phyloP scores from a whole-genome alignment of 768 basidiomycete species.

The Rhodotorula sphaerocarpa region DNA sequence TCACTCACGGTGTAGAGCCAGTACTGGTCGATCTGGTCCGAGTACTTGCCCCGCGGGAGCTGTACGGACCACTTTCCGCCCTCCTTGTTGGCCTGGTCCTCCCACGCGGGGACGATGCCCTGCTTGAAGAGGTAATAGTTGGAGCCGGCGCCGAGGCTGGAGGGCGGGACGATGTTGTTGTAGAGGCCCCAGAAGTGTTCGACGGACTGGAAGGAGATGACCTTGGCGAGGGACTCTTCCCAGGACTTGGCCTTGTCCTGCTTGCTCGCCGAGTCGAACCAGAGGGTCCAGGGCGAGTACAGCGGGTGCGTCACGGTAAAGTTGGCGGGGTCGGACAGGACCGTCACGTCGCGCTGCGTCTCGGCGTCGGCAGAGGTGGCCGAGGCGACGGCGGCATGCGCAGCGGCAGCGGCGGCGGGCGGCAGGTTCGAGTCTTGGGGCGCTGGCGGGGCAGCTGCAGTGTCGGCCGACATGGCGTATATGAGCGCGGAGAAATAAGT shows the following conservation, averaged over 20 bases:
- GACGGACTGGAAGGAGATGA: conserved; percentile 89
- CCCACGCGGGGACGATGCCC: conserved; percentile 42
- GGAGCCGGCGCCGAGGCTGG: conserved; percentile 77
- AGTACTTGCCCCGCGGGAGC: conserved; percentile 89
- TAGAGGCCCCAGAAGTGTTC: conserved; percentile 99
- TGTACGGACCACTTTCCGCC: conserved; percentile 99
- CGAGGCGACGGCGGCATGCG: conserved; percentile 18
- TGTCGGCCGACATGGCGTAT: background rate
- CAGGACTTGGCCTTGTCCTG: conserved; percentile 65
- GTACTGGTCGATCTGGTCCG: conserved; percentile 75
- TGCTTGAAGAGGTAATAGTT: conserved; percentile 99
- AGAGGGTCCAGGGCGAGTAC: conserved; percentile 56
- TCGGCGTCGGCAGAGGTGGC: background rate
- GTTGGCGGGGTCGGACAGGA: conserved; percentile 82
- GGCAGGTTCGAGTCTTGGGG: conserved; percentile 22
- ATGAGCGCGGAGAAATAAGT: background rate
- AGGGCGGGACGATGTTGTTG: conserved; percentile 95
- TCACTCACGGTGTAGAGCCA: conserved; percentile 86
- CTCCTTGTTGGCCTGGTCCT: conserved; percentile 70
- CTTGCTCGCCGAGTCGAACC: conserved; percentile 83
- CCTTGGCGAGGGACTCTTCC: conserved; percentile 98
- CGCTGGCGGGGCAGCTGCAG: background rate
- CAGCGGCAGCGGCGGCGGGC: conserved; percentile 1
- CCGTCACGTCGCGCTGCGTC: conserved; percentile 64
- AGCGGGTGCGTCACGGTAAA: conserved; percentile 86